Evolutionary conservation across 73 alveolate genomes (phyloP).

Genomic region (Paramecium octaurelia): DNA sequence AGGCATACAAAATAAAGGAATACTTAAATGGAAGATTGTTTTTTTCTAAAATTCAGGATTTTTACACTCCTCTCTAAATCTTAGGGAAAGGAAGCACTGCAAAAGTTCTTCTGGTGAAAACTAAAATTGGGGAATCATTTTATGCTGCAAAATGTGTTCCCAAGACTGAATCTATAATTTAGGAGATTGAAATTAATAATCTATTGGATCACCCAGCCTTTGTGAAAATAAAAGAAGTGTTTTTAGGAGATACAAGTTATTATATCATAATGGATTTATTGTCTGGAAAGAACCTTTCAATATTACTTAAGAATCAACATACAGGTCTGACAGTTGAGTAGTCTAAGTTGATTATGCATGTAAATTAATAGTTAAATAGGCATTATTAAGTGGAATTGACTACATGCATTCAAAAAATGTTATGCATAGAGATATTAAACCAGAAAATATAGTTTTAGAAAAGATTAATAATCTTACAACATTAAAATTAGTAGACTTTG

Average conservation of each 20-base stretch:
- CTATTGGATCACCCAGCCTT: neutral
- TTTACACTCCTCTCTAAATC: neutral
- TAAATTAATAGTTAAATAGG: slow-evolving; percentile 7
- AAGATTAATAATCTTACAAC: slow-evolving; percentile 23
- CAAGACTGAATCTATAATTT: neutral
- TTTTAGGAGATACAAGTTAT: slow-evolving; percentile 55
- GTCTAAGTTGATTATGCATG: slow-evolving; percentile 42
- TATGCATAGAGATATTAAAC: slow-evolving; percentile 65
- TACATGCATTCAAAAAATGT: slow-evolving; percentile 52
- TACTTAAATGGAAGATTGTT: slow-evolving; percentile 2
- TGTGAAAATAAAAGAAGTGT: slow-evolving; percentile 51
- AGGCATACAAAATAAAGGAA: neutral
- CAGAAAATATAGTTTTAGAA: slow-evolving; percentile 32
- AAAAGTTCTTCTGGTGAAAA: neutral
- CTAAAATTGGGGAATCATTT: slow-evolving; percentile 2
- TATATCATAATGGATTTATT: slow-evolving; percentile 55
- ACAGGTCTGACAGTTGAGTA: slow-evolving; percentile 16
- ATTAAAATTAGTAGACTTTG: slow-evolving; percentile 60
- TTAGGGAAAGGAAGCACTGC: slow-evolving; percentile 36
- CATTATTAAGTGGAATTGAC: slow-evolving; percentile 50
- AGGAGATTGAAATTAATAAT: slow-evolving; percentile 32
- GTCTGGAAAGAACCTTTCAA: slow-evolving; percentile 28
- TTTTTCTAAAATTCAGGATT: slow-evolving; percentile 1
- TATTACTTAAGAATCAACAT: slow-evolving; percentile 24
- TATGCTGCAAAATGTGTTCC: slow-evolving; percentile 60